Evolutionary conservation across 768 basidiomycete species (phyloP), one percentile per base, ranked within the genome.

Genomic region (Mycena filopes): DNA sequence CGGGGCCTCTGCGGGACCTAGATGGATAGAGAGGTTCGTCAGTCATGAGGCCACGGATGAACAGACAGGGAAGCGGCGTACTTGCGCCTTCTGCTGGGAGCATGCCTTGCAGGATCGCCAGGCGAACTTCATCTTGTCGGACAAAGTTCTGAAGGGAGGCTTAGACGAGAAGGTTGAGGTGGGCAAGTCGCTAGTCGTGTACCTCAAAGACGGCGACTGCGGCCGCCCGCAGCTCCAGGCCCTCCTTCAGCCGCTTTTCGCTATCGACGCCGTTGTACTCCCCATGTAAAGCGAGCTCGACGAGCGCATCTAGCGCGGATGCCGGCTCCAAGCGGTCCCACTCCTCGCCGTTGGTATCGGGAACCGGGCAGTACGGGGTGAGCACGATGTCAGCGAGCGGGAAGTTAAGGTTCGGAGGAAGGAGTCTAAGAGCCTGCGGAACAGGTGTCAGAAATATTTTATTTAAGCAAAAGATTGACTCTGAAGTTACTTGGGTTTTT

Each of bases 161-260:
- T 48, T 33, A 23, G 28, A n/a, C 18, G 9, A 25, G 28, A 20
- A 43, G 33, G 10, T 31, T 54, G 55, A 28, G 11, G 18, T 15
- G 23, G 65, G 66, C 10, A 36, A 9, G 36, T 15, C 2, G 36
- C 36, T 36, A 43, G n/a, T 23, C 76, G 23, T 49, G 76, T 73
- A 96, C 95, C 82, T 96, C 94, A 73, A 98, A 97, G 45, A 96
- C 88, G 47, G 80, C 82, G 11, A 92, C 86, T 2, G 94, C 95
- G 0, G 91, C 90, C 3, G 87, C 87, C 42, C 97, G 83, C 29
- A 95, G 77, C 71, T 92, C 92, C 54, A 93, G 82, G 16, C 83
- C 89, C 53, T 90, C 92, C 72, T 87, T 89, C 25, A 81, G 73
- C 43, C 89, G 80, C 70, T 85, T 87, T 51, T 78, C 85, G 48